Base-by-base conservation (phyloP, 164 flowering plant species). In the Chimonanthus praecox region DNA sequence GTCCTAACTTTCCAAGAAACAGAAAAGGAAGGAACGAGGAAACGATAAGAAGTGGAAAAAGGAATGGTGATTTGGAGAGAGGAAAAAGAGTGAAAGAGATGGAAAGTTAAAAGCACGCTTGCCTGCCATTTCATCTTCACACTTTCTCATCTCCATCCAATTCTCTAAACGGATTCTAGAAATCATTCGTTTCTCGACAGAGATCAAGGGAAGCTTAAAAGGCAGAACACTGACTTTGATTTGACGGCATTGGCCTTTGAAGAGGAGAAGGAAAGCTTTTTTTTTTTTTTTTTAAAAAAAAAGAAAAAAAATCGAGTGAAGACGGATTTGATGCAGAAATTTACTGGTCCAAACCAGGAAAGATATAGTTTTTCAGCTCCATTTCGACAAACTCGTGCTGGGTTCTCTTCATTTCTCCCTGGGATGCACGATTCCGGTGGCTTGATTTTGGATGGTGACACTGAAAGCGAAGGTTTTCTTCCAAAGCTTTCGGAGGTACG, bases 91-190 rank as follows among this genome's bases (percentile, higher is more conserved):
- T 2, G n/a, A 54, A n/a, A 67, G 49, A 9, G 70, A 68, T 15
- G 47, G 54, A 47, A 7, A 68, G 54, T n/a, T 11, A 6, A 47
- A 0, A n/a, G 70, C 70, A 68, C 49, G 68, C 68, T 66, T 68
- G 70, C 21, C 70, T 47, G 70, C 70, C 70, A 68, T 68, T 68
- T 68, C 54, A 68, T 21, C 15, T 64, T 21, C 67, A 3, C 20
- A 43, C 47, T 7, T 13, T 64, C n/a, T 66, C 3, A 11, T 54
- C n/a, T 54, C 60, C 16, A 2, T 54, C 60, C 60, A n/a, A 54
- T 15, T 13, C 16, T 54, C 60, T 5, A 13, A 33, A 33, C 33
- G 33, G 33, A 33, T 16, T 62, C 65, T 58, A 10, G 33, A 66
- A 66, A 10, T 66, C 68, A 44, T 66, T 45, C 20, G 46, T 44